A percentile compares a stretch with the other conserved stretches of the same genome.
These are phyloP conservation scores for Hypoxylon subgilvum DNA, from an alignment of 495 filamentous ascomycete species.

Conservation along the genomic window DNA sequence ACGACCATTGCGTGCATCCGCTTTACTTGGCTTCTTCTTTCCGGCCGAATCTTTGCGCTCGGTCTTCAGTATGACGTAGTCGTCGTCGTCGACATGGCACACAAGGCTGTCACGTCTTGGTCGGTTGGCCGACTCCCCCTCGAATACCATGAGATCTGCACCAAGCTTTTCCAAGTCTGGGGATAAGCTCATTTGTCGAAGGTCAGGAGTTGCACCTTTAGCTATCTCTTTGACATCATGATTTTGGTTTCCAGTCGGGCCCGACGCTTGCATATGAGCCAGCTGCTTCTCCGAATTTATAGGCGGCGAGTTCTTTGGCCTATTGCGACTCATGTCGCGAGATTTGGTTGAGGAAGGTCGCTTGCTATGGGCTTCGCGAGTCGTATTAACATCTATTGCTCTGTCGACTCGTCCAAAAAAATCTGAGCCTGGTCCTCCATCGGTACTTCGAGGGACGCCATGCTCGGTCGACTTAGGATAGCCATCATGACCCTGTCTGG, in stretches of 20 bases:
- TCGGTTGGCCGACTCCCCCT: conserved; percentile 19
- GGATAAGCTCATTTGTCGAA: neutral
- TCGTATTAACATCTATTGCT: neutral
- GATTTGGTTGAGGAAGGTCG: conserved; percentile 17
- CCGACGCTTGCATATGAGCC: neutral
- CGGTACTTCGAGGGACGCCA: conserved; percentile 5
- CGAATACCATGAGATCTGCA: conserved; percentile 33
- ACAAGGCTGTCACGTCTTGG: conserved; percentile 28
- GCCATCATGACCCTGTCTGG: neutral
- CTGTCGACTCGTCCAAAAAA: conserved; percentile 5
- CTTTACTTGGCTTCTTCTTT: conserved; percentile 6
- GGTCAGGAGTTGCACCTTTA: conserved; percentile 3
- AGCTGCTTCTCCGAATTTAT: neutral
- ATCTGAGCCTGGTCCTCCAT: neutral
- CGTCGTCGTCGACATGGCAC: conserved; percentile 33
- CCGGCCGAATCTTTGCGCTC: conserved; percentile 11
- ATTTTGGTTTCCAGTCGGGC: neutral
- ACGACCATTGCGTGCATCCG: conserved; percentile 5
- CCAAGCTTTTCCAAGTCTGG: conserved; percentile 31
- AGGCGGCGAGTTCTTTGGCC: conserved; percentile 2
- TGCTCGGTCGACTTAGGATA: neutral
- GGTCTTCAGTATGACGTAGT: conserved; percentile 19
- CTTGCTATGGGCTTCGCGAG: conserved; percentile 4
- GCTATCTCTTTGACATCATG: neutral
- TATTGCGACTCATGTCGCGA: conserved; percentile 16